phyloP scores from a whole-genome alignment of 2,329 filamentous ascomycete genomes.

The Microdochium nivale region DNA sequence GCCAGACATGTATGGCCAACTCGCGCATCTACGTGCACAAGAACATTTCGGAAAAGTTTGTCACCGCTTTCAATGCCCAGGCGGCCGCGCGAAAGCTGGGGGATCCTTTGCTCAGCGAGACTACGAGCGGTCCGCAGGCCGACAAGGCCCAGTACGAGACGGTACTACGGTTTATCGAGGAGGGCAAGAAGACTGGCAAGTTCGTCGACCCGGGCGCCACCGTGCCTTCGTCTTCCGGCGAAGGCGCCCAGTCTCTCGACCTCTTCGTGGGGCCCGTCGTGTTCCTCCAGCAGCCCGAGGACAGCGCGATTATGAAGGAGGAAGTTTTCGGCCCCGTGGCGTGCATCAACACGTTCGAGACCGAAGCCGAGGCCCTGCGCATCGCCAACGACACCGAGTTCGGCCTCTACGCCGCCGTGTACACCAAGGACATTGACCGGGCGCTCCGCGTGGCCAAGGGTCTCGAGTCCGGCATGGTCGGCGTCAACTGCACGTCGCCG shows the following conservation, averaged over 20 bases:
- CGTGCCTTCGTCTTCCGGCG: conserved; percentile 2
- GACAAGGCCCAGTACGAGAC: conserved; percentile 40
- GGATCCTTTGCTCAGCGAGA: conserved; percentile 22
- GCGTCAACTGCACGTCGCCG: conserved; percentile 41
- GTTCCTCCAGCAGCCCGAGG: conserved; percentile 32
- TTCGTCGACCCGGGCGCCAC: conserved; percentile 9
- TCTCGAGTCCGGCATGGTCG: conserved; percentile 52
- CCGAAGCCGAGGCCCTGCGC: conserved; percentile 43
- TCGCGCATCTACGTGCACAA: conserved; percentile 49
- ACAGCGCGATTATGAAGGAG: conserved; percentile 43
- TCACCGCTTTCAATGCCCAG: conserved; percentile 44
- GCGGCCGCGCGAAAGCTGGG: conserved; percentile 29
- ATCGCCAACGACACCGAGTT: conserved; percentile 49
- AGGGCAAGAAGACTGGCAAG: conserved; percentile 28
- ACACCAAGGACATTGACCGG: conserved; percentile 40
- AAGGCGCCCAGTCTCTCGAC: conserved; percentile 5
- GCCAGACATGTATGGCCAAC: conserved; percentile 53
- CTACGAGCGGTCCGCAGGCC: conserved; percentile 36
- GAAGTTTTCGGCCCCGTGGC: conserved; percentile 59
- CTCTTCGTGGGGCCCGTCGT: conserved; percentile 34
- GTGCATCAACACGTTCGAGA: conserved; percentile 47
- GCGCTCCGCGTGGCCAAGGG: conserved; percentile 37
- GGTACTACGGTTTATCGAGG: conserved; percentile 34
- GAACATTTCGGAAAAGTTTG: conserved; percentile 43
- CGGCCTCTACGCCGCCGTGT: conserved; percentile 46